phyloP scores from a whole-genome alignment of 106 monocot genomes.

The Narthecium ossifragum region DNA sequence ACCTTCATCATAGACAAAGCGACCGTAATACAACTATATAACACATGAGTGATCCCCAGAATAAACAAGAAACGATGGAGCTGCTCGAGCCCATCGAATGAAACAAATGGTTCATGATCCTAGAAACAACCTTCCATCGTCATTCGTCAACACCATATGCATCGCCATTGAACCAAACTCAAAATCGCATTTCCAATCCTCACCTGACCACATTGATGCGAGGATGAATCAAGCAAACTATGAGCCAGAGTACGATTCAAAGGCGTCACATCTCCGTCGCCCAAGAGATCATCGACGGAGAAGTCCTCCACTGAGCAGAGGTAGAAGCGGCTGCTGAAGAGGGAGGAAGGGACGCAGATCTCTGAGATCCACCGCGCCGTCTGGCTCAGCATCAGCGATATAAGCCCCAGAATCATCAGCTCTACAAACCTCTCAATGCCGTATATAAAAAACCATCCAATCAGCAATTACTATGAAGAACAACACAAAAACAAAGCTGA shows the following conservation, averaged over 20 bases:
- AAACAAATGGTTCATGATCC: conserved; percentile 80
- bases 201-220: conserved; percentile 45
- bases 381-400: conserved; percentile 83
- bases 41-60: conserved; percentile 75
- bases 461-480: not conserved
- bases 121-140: conserved; percentile 12
- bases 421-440: conserved; percentile 31
- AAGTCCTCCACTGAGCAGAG: conserved; percentile 55
- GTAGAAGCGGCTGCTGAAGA: conserved; percentile 67
- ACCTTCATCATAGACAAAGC: conserved; percentile 68
- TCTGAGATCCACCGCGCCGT: conserved; percentile 77
- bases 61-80: conserved; percentile 75
- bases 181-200: not conserved
- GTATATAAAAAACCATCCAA: conserved; percentile 16
- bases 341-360: conserved; percentile 76
- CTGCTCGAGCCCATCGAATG: conserved; percentile 85
- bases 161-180: not conserved
- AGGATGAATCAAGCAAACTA: conserved; percentile 5
- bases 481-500: not conserved
- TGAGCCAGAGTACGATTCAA: conserved; percentile 14
- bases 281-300: not conserved
- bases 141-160: not conserved
- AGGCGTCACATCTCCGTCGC: not conserved
- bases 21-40: conserved; percentile 72
- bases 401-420: conserved; percentile 74